These are phyloP conservation scores for Chimonanthus praecox DNA, from an alignment of 164 flowering plant genomes.

Conservation along the genomic window DNA sequence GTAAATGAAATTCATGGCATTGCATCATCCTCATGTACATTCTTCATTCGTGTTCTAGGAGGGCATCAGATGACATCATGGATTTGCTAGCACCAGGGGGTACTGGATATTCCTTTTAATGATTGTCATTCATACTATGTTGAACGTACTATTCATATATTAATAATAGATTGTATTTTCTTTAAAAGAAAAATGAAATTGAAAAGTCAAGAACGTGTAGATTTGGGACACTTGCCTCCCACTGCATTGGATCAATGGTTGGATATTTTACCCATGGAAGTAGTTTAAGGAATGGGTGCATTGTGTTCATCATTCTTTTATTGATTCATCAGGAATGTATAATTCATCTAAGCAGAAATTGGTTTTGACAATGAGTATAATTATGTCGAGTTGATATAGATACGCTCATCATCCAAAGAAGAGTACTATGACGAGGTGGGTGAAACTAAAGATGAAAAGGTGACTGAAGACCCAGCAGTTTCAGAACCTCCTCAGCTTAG, in stretches of 20 bases:
- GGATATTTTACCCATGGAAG: not conserved
- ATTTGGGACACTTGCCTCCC: not conserved
- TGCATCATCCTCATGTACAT: not conserved
- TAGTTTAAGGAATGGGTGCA: not conserved
- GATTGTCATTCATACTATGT: not conserved
- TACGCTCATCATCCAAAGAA: slow-evolving; percentile 50
- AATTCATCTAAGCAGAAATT: not conserved
- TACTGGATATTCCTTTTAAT: not conserved
- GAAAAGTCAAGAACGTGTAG: not conserved
- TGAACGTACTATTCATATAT: not conserved
- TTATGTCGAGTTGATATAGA: slow-evolving; percentile 23
- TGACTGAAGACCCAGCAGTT: slow-evolving; percentile 7
- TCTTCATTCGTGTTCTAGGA: not conserved
- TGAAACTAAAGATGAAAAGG: slow-evolving; percentile 4
- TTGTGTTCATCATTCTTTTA: no score
- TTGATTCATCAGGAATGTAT: not conserved
- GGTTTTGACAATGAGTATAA: not conserved
- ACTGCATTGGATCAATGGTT: not conserved
- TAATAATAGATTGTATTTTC: no score
- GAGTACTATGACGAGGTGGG: slow-evolving; percentile 40
- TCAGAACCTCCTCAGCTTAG: slow-evolving; percentile 15
- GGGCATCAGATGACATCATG: not conserved
- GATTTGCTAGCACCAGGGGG: not conserved
- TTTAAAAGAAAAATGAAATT: no score
- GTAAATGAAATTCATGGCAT: not conserved